Conservation (phyloP, 768 basidiomycete genomes). For the Baorangia bicolor region DNA sequence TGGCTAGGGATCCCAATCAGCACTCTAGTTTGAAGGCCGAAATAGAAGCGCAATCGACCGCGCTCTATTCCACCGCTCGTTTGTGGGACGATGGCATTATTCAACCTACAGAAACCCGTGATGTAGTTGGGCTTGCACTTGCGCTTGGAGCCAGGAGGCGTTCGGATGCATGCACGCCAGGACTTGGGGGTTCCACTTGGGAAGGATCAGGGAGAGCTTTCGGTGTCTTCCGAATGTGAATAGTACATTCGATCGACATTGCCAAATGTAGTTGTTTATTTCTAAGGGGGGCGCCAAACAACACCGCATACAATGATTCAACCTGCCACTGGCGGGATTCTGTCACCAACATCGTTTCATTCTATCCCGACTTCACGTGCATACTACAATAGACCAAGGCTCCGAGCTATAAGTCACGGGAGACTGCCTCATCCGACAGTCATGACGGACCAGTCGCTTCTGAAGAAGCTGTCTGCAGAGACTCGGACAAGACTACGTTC, state of each 20-base stretch:
- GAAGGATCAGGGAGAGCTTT: constrained; percentile 70
- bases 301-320: background rate
- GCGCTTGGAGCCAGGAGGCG: constrained; percentile 64
- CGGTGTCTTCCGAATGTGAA: constrained; percentile 89
- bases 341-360: background rate
- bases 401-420: background rate
- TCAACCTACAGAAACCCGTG: constrained; percentile 82
- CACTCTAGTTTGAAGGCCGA: constrained; percentile 72
- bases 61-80: constrained; percentile 86
- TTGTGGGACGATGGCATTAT: constrained; percentile 95
- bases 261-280: constrained; percentile 29
- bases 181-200: constrained; percentile 48
- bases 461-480: constrained; percentile 50
- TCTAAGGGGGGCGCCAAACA: constrained; percentile 25
- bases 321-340: background rate
- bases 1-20: constrained; percentile 70
- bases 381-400: background rate
- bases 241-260: constrained; percentile 18
- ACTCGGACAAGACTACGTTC: constrained; percentile 78
- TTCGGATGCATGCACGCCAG: constrained; percentile 10
- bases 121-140: constrained; percentile 85
- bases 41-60: constrained; percentile 87
- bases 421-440: background rate
- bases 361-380: background rate
- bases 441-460: constrained; percentile 21